These are phyloP conservation scores for Nakazawaea pomicola DNA, from an alignment of 805 yeast species.

Conservation along the genomic window DNA sequence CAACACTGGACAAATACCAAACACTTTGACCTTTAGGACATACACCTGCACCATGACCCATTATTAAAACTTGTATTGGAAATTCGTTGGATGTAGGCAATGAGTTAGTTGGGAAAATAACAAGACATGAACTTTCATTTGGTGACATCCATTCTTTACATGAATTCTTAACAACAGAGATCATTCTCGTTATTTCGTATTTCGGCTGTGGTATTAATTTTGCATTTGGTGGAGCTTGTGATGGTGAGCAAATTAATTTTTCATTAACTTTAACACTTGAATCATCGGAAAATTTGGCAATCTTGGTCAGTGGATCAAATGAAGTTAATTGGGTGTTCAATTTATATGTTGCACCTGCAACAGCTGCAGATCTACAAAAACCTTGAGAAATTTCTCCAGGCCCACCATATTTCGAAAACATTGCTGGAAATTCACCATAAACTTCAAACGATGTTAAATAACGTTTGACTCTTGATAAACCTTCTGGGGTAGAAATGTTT, in stretches of 20 bases:
- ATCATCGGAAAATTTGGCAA: conserved; percentile 74
- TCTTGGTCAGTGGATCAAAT: conserved; percentile 60
- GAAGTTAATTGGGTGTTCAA: conserved; percentile 61
- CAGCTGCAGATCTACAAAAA: conserved; percentile 96
- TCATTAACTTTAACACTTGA: conserved; percentile 71
- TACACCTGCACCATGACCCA: conserved; percentile 83
- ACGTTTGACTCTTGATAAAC: conserved; percentile 75
- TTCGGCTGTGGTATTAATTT: conserved; percentile 38
- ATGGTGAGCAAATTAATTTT: conserved; percentile 71
- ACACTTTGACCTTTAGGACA: conserved; percentile 84
- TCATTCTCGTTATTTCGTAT: conserved; percentile 65
- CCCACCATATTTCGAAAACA: conserved; percentile 90
- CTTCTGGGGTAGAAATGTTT: conserved; percentile 63
- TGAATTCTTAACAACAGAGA: conserved; percentile 78
- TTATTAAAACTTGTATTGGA: conserved; percentile 82
- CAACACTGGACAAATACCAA: conserved; percentile 85
- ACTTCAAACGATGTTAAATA: conserved; percentile 83
- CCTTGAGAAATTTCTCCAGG: conserved; percentile 96
- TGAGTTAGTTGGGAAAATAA: conserved; percentile 87
- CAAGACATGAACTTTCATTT: conserved; percentile 78
- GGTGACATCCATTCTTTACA: conserved; percentile 92
- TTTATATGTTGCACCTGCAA: conserved; percentile 93
- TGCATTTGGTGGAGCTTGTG: conserved; percentile 47
- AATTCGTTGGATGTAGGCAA: conserved; percentile 57
- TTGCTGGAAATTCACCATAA: conserved; percentile 90